A percentile compares a stretch with the other conserved stretches of the same genome.
Conservation (phyloP, 306 rosid species). For the Sphenostylis stenocarpa region DNA sequence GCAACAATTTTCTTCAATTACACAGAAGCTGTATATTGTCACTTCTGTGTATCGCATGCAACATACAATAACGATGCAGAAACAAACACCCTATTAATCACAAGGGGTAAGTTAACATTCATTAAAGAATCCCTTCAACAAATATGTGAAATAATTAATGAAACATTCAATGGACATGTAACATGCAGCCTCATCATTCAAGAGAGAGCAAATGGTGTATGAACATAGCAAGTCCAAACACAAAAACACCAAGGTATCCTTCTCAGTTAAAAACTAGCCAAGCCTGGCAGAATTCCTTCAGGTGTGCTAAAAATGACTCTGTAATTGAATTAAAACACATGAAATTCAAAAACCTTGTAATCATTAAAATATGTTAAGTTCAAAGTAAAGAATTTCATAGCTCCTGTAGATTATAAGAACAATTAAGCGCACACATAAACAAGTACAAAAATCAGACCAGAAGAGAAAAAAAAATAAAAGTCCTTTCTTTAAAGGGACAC, state of each 20-base stretch:
- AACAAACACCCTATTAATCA: neutral
- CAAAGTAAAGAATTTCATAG: slow-evolving; percentile 6
- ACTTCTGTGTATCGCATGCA: neutral
- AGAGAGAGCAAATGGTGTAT: neutral
- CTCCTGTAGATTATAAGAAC: neutral
- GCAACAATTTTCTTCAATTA: neutral
- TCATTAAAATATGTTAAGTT: slow-evolving; percentile 10
- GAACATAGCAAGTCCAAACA: slow-evolving; percentile 26
- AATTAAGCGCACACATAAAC: neutral
- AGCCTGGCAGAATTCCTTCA: neutral
- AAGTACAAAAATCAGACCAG: neutral
- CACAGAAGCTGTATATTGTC: neutral
- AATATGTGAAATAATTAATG: neutral
- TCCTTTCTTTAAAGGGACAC: slow-evolving; percentile 4
- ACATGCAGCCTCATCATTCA: slow-evolving; percentile 15
- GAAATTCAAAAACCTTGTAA: neutral
- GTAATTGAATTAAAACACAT: neutral
- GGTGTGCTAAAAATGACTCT: neutral
- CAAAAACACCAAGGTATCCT: neutral
- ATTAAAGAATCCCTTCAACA: neutral
- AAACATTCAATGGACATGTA: slow-evolving; percentile 15
- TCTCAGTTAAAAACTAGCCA: neutral
- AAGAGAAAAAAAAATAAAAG: no score
- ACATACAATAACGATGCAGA: neutral
- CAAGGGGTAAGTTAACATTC: neutral